These are phyloP conservation scores for Cladosporium halotolerans DNA, from an alignment of 2,329 filamentous ascomycete species.

Conservation along the genomic window DNA sequence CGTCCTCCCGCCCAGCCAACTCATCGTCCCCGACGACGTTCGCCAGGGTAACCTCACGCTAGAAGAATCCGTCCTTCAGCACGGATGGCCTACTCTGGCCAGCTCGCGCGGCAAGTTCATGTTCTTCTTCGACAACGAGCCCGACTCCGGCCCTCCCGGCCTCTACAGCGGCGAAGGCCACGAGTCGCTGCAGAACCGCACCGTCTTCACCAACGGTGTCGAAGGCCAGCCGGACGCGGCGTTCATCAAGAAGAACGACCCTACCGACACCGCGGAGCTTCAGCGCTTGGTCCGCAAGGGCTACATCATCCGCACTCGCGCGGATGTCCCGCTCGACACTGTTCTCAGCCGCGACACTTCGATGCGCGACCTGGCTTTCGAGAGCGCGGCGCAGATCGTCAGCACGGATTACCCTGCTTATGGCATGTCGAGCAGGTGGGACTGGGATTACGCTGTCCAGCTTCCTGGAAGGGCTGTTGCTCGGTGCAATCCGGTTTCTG, in stretches of 20 bases:
- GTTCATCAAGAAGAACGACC: conserved; percentile 47
- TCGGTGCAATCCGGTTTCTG: conserved; percentile 34
- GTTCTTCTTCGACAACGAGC: conserved; percentile 48
- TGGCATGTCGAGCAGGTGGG: conserved; percentile 43
- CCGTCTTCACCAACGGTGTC: conserved; percentile 44
- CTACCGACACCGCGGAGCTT: conserved; percentile 36
- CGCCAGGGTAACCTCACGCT: conserved; percentile 38
- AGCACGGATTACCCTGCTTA: conserved; percentile 45
- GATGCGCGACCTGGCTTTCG: conserved; percentile 39
- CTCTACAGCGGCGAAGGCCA: conserved; percentile 34
- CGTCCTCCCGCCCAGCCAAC: conserved; percentile 35
- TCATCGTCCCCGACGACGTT: conserved; percentile 45
- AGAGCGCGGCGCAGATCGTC: conserved; percentile 46
- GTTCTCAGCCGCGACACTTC: conserved; percentile 37
- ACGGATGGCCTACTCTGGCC: conserved; percentile 46
- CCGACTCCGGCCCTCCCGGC: conserved; percentile 28
- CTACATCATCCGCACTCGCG: conserved; percentile 46
- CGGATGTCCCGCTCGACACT: conserved; percentile 42
- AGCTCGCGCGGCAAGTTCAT: conserved; percentile 41
- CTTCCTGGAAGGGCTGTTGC: conserved; percentile 27
- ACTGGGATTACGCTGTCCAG: conserved; percentile 41
- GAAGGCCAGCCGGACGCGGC: conserved; percentile 43
- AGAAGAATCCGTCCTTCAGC: conserved; percentile 40
- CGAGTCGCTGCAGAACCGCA: conserved; percentile 38
- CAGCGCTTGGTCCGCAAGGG: conserved; percentile 40